These are phyloP conservation scores for Rhodotorula diobovata DNA, from an alignment of 768 basidiomycete genomes.

Conservation along the genomic window DNA sequence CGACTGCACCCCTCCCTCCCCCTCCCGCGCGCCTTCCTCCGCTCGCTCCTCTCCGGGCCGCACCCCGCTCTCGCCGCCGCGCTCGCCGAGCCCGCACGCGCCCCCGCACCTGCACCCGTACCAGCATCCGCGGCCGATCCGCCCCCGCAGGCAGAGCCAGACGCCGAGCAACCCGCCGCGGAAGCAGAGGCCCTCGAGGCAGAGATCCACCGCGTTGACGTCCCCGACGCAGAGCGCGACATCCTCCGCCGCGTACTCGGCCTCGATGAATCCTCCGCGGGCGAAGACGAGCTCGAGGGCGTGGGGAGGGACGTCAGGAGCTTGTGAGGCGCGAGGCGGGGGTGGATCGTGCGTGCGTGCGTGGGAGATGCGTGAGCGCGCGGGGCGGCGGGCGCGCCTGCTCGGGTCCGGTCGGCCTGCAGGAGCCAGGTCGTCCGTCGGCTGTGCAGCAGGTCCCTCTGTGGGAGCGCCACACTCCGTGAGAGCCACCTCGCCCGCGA, in stretches of 20 bases:
- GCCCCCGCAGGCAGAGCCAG: background rate
- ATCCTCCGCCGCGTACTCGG: background rate
- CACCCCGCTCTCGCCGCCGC: background rate
- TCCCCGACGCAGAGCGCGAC: background rate
- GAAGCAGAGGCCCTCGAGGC: background rate
- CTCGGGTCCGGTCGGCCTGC: no score
- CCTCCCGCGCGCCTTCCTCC: background rate
- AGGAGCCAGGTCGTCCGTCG: no score
- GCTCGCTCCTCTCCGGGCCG: background rate
- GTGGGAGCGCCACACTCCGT: no score
- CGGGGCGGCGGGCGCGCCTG: no score
- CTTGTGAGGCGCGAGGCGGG: background rate
- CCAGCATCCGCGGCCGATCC: background rate
- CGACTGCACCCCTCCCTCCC: conserved; percentile 4
- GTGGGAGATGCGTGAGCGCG: no score
- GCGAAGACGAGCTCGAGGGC: conserved; percentile 9
- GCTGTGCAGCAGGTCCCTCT: no score
- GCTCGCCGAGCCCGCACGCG: background rate
- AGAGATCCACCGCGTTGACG: background rate
- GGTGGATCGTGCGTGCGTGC: no score
- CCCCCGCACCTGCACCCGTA: no score
- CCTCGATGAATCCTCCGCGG: background rate
- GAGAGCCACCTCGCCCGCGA: no score
- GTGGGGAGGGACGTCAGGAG: conserved; percentile 19
- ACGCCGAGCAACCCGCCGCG: background rate